Conservation (phyloP, 768 basidiomycete genomes). For the Psilocybe subaeruginosa region DNA sequence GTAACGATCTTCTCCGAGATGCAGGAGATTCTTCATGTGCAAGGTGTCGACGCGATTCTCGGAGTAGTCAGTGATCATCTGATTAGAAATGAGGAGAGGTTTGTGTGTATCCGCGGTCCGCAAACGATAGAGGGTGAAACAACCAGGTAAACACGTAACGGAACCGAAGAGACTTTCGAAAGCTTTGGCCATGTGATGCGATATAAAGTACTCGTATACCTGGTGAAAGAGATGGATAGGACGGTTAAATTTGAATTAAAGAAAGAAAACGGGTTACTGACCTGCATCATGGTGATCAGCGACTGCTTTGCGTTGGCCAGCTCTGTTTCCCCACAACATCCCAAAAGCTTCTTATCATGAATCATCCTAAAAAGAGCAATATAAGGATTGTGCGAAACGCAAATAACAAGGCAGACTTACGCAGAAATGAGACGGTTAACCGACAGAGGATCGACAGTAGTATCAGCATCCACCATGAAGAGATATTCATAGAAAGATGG, state of each 20-base stretch:
- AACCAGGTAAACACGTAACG: constrained; percentile 98
- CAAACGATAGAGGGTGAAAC: constrained; percentile 97
- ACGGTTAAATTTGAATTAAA: not conserved
- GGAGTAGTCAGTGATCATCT: constrained; percentile 89
- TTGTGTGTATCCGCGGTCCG: constrained; percentile 95
- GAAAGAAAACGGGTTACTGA: constrained; percentile 26
- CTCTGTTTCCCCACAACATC: constrained; percentile 94
- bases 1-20: constrained; percentile 99
- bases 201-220: constrained; percentile 99
- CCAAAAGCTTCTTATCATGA: constrained; percentile 92
- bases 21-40: constrained; percentile 98
- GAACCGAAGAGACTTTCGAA: constrained; percentile 97
- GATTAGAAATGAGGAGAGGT: constrained; percentile 90
- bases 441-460: constrained; percentile 85
- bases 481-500: constrained; percentile 97
- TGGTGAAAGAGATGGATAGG: constrained; percentile 26
- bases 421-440: constrained; percentile 92
- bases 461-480: constrained; percentile 94
- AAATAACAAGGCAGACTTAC: constrained; percentile 48
- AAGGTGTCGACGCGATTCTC: constrained; percentile 96
- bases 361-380: constrained; percentile 69
- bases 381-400: not conserved
- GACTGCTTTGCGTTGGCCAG: constrained; percentile 94
- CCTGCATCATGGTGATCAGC: constrained; percentile 97
- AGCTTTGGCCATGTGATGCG: constrained; percentile 98